Evolutionary conservation across 2,329 filamentous ascomycete species (phyloP).

Genomic region (Stromatinia cepivora): DNA sequence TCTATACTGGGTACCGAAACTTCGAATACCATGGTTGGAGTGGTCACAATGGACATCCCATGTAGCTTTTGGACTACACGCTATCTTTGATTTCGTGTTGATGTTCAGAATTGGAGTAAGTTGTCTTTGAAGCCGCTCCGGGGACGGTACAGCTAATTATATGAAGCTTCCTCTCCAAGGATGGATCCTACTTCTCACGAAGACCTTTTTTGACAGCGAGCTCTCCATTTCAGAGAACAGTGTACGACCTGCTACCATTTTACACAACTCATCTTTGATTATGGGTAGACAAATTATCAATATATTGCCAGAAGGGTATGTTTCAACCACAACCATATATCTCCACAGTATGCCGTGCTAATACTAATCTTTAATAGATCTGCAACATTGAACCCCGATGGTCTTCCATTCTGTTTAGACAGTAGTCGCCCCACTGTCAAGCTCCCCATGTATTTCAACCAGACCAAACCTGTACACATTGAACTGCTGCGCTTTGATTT

Average conservation of each 20-base stretch:
- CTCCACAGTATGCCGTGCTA: not conserved
- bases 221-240: conserved; percentile 89
- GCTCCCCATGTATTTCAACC: conserved; percentile 89
- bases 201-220: conserved; percentile 88
- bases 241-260: conserved; percentile 82
- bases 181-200: conserved; percentile 71
- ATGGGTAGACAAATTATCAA: conserved; percentile 97
- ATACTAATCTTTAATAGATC: conserved; percentile 53
- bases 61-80: conserved; percentile 71
- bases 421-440: conserved; percentile 58
- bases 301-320: conserved; percentile 87
- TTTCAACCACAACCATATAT: conserved; percentile 18
- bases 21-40: conserved; percentile 96
- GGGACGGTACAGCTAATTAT: conserved; percentile 25
- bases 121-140: conserved; percentile 27
- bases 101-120: conserved; percentile 87
- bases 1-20: conserved; percentile 79
- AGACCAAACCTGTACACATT: conserved; percentile 83
- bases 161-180: conserved; percentile 68
- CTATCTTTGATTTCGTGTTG: conserved; percentile 75
- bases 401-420: conserved; percentile 78
- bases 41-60: conserved; percentile 67
- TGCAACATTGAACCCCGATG: conserved; percentile 81
- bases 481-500: conserved; percentile 87
- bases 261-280: conserved; percentile 91